Percentiles rank a stretch among this genome's conserved stretches.
Evolutionary conservation across 1,284 basidiomycete species (phyloP).

Genomic region (Ganoderma meredithae): DNA sequence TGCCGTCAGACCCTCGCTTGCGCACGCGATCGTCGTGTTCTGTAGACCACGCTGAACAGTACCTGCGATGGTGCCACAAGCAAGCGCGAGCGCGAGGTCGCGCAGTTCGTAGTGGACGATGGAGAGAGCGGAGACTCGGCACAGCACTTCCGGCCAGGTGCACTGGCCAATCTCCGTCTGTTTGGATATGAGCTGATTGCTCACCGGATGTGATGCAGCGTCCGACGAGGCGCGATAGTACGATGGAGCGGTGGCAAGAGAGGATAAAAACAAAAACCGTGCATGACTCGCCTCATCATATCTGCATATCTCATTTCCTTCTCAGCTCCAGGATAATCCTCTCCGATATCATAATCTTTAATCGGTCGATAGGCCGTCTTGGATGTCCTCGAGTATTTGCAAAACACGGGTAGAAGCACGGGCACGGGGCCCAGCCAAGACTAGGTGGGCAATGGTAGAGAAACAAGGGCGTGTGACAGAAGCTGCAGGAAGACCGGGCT

Average conservation of each 20-base stretch:
- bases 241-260: neutral
- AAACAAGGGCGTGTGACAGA: neutral
- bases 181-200: neutral
- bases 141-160: neutral
- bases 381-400: neutral
- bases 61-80: neutral
- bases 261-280: neutral
- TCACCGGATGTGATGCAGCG: neutral
- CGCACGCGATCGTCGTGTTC: neutral
- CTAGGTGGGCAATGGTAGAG: conserved; percentile 2
- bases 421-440: too few relatives aligned
- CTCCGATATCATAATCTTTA: neutral
- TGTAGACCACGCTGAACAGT: neutral
- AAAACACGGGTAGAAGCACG: neutral
- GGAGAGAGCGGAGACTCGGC: neutral
- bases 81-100: neutral
- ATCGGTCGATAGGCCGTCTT: neutral
- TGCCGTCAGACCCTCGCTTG: neutral
- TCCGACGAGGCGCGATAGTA: neutral
- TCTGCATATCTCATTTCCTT: neutral
- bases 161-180: neutral
- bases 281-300: neutral
- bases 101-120: neutral
- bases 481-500: neutral
- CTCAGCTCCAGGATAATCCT: neutral